These are phyloP conservation scores for Parsonsia alboflavescens DNA, from an alignment of 257 asterid genomes.

Conservation along the genomic window DNA sequence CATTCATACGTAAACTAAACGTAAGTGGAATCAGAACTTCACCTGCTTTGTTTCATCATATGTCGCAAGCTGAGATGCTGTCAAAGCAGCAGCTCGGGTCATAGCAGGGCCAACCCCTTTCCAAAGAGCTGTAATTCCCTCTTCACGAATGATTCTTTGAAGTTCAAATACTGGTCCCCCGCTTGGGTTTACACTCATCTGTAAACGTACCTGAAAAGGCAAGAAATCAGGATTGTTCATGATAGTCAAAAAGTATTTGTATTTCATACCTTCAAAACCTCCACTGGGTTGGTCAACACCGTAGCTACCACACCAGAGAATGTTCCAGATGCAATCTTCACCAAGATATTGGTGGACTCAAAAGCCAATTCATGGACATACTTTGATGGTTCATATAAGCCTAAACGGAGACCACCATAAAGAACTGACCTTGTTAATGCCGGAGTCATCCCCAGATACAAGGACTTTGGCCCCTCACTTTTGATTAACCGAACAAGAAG, in stretches of 20 bases:
- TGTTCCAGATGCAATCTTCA: conserved; percentile 97
- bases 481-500: conserved; percentile 66
- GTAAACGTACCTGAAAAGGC: conserved; percentile 68
- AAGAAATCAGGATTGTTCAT: conserved; percentile 22
- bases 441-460: conserved; percentile 87
- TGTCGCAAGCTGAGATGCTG: conserved; percentile 88
- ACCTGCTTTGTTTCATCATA: conserved; percentile 94
- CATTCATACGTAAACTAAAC: conserved; percentile 9
- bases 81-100: conserved; percentile 83
- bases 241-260: conserved; percentile 7
- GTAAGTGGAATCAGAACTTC: conserved; percentile 23
- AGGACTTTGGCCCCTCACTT: conserved; percentile 71
- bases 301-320: conserved; percentile 95
- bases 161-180: conserved; percentile 55
- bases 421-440: conserved; percentile 98
- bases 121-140: conserved; percentile 85
- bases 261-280: conserved; percentile 73
- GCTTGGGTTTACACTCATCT: conserved; percentile 49
- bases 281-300: conserved; percentile 86
- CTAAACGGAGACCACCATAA: conserved; percentile 99
- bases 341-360: conserved; percentile 95
- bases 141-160: conserved; percentile 65
- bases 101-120: conserved; percentile 97
- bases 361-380: conserved; percentile 90
- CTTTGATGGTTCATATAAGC: conserved; percentile 97